These are phyloP conservation scores for Thamnidium elegans DNA, from an alignment of 192 early-diverging fungal genomes.

Conservation along the genomic window DNA sequence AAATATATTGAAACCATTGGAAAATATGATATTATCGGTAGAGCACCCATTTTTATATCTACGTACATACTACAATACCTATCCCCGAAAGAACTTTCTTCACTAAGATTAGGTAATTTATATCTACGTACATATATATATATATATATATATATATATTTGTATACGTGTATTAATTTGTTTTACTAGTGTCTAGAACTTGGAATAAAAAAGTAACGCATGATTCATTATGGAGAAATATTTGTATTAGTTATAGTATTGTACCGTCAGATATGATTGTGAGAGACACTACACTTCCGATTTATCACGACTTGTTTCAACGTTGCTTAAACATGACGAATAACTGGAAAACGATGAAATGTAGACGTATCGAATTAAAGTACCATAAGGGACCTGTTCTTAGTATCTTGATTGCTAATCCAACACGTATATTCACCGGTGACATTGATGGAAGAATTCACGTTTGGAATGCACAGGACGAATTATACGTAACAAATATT, in stretches of 20 bases:
- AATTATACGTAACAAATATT: not conserved
- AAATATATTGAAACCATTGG: not conserved
- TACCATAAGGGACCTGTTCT: slow-evolving; percentile 16
- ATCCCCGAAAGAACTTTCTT: slow-evolving; percentile 12
- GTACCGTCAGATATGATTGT: not conserved
- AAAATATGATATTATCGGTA: not conserved
- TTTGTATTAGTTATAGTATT: slow-evolving; percentile 11
- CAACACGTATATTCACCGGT: slow-evolving; percentile 12
- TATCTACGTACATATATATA: too few species aligned
- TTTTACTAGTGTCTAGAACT: slow-evolving; percentile 16
- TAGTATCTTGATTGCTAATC: slow-evolving; percentile 3
- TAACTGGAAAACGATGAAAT: slow-evolving; percentile 11
- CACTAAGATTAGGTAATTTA: slow-evolving; percentile 14
- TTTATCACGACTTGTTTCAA: slow-evolving; percentile 15
- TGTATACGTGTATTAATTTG: too few species aligned
- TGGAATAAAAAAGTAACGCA: slow-evolving; percentile 13
- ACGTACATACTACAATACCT: slow-evolving; percentile 7
- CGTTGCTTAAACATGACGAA: not conserved
- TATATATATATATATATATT: too few species aligned
- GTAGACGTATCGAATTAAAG: slow-evolving; percentile 1
- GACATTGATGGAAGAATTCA: slow-evolving; percentile 22
- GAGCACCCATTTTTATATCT: not conserved
- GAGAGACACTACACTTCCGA: not conserved
- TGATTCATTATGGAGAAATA: slow-evolving; percentile 4
- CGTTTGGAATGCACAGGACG: slow-evolving; percentile 4